Conservation (phyloP, 805 yeast genomes). For the Sugiyamaella qingdaonensis region DNA sequence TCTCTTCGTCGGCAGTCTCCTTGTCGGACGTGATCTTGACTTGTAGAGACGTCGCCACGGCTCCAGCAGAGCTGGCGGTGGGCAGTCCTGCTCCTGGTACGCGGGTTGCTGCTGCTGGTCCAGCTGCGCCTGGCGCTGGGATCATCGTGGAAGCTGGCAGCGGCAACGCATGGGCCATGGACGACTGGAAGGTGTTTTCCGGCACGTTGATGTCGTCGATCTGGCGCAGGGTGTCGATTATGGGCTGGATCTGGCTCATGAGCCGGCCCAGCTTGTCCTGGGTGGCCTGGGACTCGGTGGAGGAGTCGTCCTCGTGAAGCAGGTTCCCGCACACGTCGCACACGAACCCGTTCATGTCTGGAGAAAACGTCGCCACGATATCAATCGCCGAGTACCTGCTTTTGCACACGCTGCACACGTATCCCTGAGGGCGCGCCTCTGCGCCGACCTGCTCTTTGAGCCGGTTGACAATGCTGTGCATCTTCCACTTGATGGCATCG, state of each 20-base stretch:
- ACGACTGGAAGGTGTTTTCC: slow-evolving; percentile 84
- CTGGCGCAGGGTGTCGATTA: slow-evolving; percentile 75
- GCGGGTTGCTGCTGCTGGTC: slow-evolving; percentile 20
- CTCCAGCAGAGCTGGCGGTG: slow-evolving; percentile 23
- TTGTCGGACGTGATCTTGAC: slow-evolving; percentile 83
- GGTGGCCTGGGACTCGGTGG: slow-evolving; percentile 71
- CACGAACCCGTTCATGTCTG: slow-evolving; percentile 72
- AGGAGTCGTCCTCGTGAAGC: slow-evolving; percentile 82
- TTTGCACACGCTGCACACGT: slow-evolving; percentile 81
- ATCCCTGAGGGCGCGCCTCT: slow-evolving; percentile 89
- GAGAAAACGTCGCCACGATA: slow-evolving; percentile 75
- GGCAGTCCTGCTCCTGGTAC: slow-evolving; percentile 30
- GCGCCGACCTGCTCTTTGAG: slow-evolving; percentile 80
- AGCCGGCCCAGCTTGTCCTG: slow-evolving; percentile 77
- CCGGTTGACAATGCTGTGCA: slow-evolving; percentile 74
- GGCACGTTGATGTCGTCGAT: slow-evolving; percentile 77
- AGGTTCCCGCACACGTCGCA: slow-evolving; percentile 80
- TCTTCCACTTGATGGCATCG: slow-evolving; percentile 94
- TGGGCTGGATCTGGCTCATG: slow-evolving; percentile 87
- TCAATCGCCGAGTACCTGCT: slow-evolving; percentile 81
- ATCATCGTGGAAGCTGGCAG: slow-evolving; percentile 41
- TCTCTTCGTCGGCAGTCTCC: slow-evolving; percentile 70
- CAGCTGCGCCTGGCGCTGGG: slow-evolving; percentile 11
- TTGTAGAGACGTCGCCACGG: slow-evolving; percentile 69
- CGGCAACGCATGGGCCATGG: slow-evolving; percentile 78